Conservation (phyloP, 371 early-diverging fungal genomes). For the Saksenaea vasiformis region DNA sequence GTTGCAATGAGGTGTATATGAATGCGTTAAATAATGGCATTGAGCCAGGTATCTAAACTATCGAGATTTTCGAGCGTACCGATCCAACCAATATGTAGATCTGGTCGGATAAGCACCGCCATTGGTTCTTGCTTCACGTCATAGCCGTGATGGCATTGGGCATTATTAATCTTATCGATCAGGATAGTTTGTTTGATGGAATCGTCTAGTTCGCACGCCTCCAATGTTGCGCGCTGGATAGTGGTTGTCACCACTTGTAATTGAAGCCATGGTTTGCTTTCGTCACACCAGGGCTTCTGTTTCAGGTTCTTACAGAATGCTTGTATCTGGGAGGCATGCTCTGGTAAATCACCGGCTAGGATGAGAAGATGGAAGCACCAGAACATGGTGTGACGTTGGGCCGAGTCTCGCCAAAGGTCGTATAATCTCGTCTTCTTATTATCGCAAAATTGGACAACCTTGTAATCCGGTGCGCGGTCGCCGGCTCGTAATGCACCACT, state of each 20-base stretch:
- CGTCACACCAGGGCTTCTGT: neutral
- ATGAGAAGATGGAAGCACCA: constrained; percentile 6
- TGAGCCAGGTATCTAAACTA: constrained; percentile 1
- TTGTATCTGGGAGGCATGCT: neutral
- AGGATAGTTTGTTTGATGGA: constrained; percentile 1
- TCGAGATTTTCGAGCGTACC: neutral
- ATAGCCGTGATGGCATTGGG: constrained; percentile 9
- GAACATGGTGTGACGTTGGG: neutral
- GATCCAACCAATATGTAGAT: neutral
- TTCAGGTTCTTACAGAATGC: constrained; percentile 5
- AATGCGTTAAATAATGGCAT: neutral
- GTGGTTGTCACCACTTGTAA: constrained; percentile 3
- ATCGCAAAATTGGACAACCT: neutral
- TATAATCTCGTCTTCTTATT: constrained; percentile 1
- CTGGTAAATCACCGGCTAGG: constrained; percentile 1
- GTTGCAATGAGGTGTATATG: neutral
- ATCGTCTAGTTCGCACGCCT: neutral
- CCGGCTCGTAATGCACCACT: neutral
- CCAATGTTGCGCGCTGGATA: neutral
- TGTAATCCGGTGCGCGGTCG: constrained; percentile 5
- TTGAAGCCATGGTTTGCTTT: neutral
- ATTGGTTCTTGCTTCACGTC: neutral
- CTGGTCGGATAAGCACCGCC: neutral
- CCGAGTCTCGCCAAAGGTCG: constrained; percentile 1
- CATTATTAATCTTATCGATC: constrained; percentile 9